These are phyloP conservation scores for Clonostachys solani DNA, from an alignment of 2,329 filamentous ascomycete genomes.

Conservation along the genomic window DNA sequence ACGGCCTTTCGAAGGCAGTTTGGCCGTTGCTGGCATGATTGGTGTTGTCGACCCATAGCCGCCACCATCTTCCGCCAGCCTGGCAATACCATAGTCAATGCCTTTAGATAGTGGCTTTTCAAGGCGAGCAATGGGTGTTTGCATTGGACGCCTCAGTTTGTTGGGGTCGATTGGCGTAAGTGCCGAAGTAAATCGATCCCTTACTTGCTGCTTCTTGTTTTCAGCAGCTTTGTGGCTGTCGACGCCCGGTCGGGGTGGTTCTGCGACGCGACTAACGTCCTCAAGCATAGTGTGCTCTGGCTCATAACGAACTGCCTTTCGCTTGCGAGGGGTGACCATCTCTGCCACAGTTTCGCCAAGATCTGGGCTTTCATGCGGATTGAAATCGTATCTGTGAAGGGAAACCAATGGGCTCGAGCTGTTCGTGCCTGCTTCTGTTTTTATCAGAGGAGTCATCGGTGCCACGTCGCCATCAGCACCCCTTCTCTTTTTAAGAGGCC, in stretches of 20 bases:
- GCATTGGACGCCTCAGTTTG: constrained; percentile 7
- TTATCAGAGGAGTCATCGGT: constrained; percentile 5
- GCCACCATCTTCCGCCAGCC: constrained; percentile 44
- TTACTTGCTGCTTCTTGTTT: no score
- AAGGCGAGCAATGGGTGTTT: constrained; percentile 2
- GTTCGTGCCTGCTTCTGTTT: not conserved
- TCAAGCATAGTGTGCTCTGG: no score
- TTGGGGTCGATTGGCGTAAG: constrained; percentile 32
- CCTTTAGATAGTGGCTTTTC: constrained; percentile 10
- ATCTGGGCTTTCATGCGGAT: constrained; percentile 55
- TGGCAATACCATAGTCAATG: constrained; percentile 29
- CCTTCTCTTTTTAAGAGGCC: constrained; percentile 43
- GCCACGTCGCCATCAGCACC: constrained; percentile 10
- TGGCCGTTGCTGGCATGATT: not conserved
- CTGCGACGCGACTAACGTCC: no score
- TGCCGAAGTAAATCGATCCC: constrained; percentile 12
- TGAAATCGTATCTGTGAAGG: constrained; percentile 13
- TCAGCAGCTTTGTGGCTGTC: no score
- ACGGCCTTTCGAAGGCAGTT: constrained; percentile 15
- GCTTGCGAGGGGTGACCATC: constrained; percentile 29
- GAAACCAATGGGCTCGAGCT: constrained; percentile 5
- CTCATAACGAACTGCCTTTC: not conserved
- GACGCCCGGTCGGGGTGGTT: no score
- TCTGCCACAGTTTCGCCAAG: constrained; percentile 30
- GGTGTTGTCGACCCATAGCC: constrained; percentile 9